Evolutionary conservation across 2,329 filamentous ascomycete species (phyloP), one percentile per base, ranked within the genome.

Genomic region (Lachnellula suecica): DNA sequence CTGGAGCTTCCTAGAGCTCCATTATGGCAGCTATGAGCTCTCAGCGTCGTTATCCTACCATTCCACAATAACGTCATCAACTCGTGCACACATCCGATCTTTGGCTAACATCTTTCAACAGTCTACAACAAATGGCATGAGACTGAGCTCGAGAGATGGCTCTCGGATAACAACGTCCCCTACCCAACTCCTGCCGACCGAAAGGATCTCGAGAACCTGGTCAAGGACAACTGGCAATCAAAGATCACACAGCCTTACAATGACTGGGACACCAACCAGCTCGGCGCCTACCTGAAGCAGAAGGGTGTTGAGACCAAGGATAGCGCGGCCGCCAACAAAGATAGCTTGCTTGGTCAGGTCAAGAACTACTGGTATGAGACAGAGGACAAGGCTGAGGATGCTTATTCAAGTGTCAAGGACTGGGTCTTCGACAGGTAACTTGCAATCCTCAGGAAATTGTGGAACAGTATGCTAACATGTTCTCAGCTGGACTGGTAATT

Each of bases 71-170:
- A 43, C 15, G 20, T 31, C 11, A 40, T 25, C 13, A 34, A 25
- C 24, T 8, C 45, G 37, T 52, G 42, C 47, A 17, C 22, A 34
- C 22, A 40, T 34, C 19, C 34, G 29, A 5, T 17, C 3, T 22
- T 24, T 54, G 23, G 61, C 70, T 56, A 71, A 57, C 51, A 54
- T 59, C 67, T 54, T 58, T 57, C 54, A 53, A 44, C 67, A 96
- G 93, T 87, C 15, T 97, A 97, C 79, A 97, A 97, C 76, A 97
- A 94, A 71, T 99, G 94, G 94, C 93, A 97, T 66, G 87, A 97
- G 78, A 96, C 90, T 20, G 94, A 99, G 79, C 84, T 99, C 25
- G 93, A 99, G 76, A 84, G 92, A 66, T 99, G 94, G 94, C 84
- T 99, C 45, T 89, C 89, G 25, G 94, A 99, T 69, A 82, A 97